These are phyloP conservation scores for Paralagenidium karlingii DNA, from an alignment of 352 stramenopile species.

Conservation along the genomic window DNA sequence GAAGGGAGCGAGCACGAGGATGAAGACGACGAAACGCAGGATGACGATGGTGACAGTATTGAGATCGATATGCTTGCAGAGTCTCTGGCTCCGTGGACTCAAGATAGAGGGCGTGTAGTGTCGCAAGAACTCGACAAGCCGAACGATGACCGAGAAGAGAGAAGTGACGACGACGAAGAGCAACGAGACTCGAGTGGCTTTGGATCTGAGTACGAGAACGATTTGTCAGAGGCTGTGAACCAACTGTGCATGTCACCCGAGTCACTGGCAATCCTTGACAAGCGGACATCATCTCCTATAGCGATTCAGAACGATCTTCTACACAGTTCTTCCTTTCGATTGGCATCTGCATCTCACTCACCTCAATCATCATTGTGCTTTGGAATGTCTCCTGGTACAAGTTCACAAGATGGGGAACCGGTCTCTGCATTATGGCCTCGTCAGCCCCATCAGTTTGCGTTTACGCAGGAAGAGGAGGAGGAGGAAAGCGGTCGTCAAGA, in stretches of 20 bases:
- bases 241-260: constrained; percentile 57
- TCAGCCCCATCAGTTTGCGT: constrained; percentile 73
- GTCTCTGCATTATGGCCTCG: constrained; percentile 64
- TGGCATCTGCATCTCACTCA: constrained; percentile 45
- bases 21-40: no score
- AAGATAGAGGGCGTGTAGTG: no score
- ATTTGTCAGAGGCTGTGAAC: constrained; percentile 51
- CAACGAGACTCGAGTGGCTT: constrained; percentile 43
- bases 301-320: constrained; percentile 15
- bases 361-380: constrained; percentile 54
- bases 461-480: constrained; percentile 72
- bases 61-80: not conserved
- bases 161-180: constrained; percentile 6
- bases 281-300: constrained; percentile 40
- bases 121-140: no score
- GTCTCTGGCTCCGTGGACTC: no score
- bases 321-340: no score
- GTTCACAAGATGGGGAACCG: constrained; percentile 59
- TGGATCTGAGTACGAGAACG: constrained; percentile 54
- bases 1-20: no score
- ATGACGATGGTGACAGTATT: constrained; percentile 1
- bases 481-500: constrained; percentile 18
- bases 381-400: constrained; percentile 40
- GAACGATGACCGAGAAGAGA: no score
- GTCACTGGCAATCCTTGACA: constrained; percentile 27